Percentiles rank a stretch among this genome's conserved stretches.
These are phyloP conservation scores for Dendrocalamus sinicus DNA, from an alignment of 176 grass and related monocot species.

Conservation along the genomic window DNA sequence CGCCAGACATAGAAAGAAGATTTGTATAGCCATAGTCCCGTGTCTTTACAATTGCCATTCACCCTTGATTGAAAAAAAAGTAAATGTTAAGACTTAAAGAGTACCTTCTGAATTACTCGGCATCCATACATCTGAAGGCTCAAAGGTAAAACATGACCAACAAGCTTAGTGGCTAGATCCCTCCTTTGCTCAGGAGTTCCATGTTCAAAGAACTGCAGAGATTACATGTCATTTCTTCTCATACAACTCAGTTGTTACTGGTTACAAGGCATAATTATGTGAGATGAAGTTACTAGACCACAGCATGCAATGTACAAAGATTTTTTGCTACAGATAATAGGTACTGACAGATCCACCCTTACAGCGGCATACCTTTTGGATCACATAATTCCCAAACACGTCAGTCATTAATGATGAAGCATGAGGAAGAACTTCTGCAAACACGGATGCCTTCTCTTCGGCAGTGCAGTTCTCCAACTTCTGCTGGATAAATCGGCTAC, in stretches of 20 bases:
- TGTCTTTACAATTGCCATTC: conserved; percentile 6
- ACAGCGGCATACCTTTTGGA: conserved; percentile 81
- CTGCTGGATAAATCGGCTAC: conserved; percentile 98
- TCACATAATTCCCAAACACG: conserved; percentile 99
- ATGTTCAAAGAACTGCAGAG: conserved; percentile 92
- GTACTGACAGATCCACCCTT: conserved; percentile 8
- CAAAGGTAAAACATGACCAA: conserved; percentile 80
- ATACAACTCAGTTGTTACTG: conserved; percentile 2
- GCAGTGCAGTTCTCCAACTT: conserved; percentile 88
- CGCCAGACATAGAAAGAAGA: not conserved
- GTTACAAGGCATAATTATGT: conserved; percentile 27
- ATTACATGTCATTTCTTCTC: conserved; percentile 30
- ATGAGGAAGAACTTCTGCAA: conserved; percentile 87
- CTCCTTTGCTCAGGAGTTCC: conserved; percentile 85
- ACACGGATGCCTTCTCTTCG: conserved; percentile 90
- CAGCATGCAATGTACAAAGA: not conserved
- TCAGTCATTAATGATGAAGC: conserved; percentile 89
- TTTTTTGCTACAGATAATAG: not conserved
- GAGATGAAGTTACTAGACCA: conserved; percentile 2
- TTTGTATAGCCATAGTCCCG: not conserved
- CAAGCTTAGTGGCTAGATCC: conserved; percentile 88
- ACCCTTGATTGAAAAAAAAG: not conserved
- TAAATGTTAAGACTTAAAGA: conserved; percentile 18
- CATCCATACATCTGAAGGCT: conserved; percentile 99
- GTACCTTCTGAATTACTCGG: conserved; percentile 98